These are phyloP conservation scores for Setaria italica DNA, from an alignment of 202 grass and related monocot genomes.

Conservation along the genomic window DNA sequence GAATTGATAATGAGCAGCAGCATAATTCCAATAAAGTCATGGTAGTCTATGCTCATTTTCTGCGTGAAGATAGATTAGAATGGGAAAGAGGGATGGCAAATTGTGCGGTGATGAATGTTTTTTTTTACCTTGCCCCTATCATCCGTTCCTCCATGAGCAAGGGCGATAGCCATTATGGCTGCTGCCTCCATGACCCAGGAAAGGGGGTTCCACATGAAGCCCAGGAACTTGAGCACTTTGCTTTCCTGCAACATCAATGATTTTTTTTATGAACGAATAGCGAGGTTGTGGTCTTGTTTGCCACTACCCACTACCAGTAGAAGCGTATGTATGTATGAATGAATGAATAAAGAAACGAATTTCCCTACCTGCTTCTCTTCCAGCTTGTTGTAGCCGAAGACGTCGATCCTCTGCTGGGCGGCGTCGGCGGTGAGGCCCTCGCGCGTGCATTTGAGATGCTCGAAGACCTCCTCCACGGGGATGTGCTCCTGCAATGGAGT, in stretches of 20 bases:
- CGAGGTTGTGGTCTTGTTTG: neutral
- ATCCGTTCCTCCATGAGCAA: slow-evolving; percentile 49
- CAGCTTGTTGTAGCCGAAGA: slow-evolving; percentile 70
- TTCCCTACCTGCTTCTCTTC: slow-evolving; percentile 62
- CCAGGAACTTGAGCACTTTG: slow-evolving; percentile 73
- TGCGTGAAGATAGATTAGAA: slow-evolving; percentile 27
- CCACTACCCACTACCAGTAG: neutral
- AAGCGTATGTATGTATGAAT: neutral
- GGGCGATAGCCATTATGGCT: slow-evolving; percentile 71
- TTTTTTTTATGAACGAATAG: no score
- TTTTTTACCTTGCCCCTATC: slow-evolving; percentile 26
- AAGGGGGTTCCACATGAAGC: slow-evolving; percentile 79
- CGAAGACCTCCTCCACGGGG: slow-evolving; percentile 61
- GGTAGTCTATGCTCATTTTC: slow-evolving; percentile 48
- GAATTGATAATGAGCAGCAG: slow-evolving; percentile 66
- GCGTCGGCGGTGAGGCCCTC: slow-evolving; percentile 53
- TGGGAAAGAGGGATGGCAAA: neutral
- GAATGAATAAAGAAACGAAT: neutral
- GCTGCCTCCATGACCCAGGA: slow-evolving; percentile 77
- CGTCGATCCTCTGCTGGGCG: slow-evolving; percentile 49
- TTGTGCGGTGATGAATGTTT: neutral
- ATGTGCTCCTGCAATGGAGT: slow-evolving; percentile 51
- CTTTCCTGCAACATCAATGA: slow-evolving; percentile 43
- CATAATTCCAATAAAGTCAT: slow-evolving; percentile 66
- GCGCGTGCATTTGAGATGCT: slow-evolving; percentile 53